phyloP scores from a whole-genome alignment of 2,329 filamentous ascomycete genomes.

The Colletotrichum eleusines region DNA sequence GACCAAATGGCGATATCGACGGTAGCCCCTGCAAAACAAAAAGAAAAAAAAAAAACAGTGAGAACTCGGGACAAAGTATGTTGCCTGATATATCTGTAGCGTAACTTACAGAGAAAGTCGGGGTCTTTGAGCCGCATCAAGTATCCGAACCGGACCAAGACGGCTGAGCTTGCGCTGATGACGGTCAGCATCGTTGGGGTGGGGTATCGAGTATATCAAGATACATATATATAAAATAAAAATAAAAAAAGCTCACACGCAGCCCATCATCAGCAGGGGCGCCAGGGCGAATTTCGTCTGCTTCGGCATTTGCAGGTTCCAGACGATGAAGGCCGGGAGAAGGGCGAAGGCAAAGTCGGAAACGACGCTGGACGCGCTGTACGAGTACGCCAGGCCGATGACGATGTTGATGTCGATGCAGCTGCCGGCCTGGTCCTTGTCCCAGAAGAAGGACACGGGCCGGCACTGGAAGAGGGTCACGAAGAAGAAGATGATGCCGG shows the following conservation, averaged over 20 bases:
- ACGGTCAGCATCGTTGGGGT: background rate
- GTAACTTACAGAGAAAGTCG: background rate
- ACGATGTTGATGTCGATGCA: background rate
- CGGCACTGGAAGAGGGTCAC: background rate
- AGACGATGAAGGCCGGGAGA: background rate
- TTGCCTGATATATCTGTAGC: background rate
- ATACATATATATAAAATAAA: too few species aligned
- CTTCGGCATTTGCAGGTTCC: background rate
- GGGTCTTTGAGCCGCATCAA: background rate
- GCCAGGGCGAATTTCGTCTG: background rate
- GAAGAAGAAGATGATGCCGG: background rate
- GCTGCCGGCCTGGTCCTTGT: background rate
- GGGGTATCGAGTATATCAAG: background rate
- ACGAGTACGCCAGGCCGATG: background rate
- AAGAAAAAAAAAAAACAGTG: too few species aligned
- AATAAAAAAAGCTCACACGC: too few species aligned
- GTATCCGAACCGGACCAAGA: background rate
- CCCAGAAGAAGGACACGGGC: background rate
- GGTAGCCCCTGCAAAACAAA: background rate
- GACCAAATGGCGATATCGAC: constrained; percentile 47
- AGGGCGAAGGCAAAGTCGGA: background rate
- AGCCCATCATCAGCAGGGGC: background rate
- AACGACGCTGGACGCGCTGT: background rate
- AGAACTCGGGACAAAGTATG: background rate
- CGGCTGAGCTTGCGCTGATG: background rate